phyloP scores from a whole-genome alignment of 257 asterid genomes.

The Solanum megistacrolobum region DNA sequence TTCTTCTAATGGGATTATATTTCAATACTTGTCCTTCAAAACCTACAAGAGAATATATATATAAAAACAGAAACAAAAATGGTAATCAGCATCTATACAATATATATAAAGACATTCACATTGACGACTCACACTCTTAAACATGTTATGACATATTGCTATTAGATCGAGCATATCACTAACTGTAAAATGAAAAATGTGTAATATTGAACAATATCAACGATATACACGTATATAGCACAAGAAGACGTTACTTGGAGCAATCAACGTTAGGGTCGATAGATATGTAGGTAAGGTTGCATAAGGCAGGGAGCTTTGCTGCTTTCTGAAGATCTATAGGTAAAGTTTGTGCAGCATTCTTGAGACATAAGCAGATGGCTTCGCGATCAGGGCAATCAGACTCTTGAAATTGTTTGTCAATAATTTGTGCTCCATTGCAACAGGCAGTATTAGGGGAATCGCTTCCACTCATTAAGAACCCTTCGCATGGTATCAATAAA shows the following conservation, averaged over 20 bases:
- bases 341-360: constrained; percentile 12
- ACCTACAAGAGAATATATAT: background rate
- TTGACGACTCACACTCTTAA: too few species aligned
- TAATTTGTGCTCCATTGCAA: constrained; percentile 8
- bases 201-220: background rate
- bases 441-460: constrained; percentile 12
- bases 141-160: background rate
- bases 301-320: background rate
- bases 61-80: background rate
- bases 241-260: background rate
- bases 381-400: constrained; percentile 9
- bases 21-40: background rate
- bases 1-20: background rate
- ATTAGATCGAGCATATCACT: background rate
- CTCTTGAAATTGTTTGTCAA: constrained; percentile 8
- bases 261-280: background rate
- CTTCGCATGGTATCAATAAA: constrained; percentile 21
- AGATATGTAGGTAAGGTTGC: background rate
- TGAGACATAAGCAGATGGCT: constrained; percentile 23
- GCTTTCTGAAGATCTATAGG: background rate
- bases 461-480: constrained; percentile 17
- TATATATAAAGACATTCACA: background rate
- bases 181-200: background rate
- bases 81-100: background rate
- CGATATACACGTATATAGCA: too few species aligned